Conservation (phyloP, 2,329 filamentous ascomycete genomes). For the Thermothelomyces thermophilus region DNA sequence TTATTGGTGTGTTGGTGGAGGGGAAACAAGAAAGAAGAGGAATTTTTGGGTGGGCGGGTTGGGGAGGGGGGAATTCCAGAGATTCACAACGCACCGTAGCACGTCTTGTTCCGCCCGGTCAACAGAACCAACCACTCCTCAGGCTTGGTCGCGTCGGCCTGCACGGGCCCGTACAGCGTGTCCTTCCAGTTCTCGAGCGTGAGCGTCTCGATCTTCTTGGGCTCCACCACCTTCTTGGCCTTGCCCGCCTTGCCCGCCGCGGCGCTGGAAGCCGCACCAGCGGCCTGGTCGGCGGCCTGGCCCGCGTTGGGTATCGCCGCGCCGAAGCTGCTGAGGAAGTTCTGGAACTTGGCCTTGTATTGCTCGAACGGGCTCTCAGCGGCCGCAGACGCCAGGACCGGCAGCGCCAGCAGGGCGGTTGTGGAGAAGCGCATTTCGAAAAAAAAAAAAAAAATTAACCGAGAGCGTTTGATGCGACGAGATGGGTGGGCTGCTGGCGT, state of each 20-base stretch:
- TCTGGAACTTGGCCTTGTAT: constrained; percentile 58
- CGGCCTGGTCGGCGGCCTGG: constrained; percentile 30
- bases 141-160: constrained; percentile 51
- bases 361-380: constrained; percentile 47
- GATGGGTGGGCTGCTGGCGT: background rate
- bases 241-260: constrained; percentile 35
- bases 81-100: constrained; percentile 48
- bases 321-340: constrained; percentile 55
- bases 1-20: background rate
- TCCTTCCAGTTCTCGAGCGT: constrained; percentile 66
- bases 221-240: constrained; percentile 37
- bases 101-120: constrained; percentile 72
- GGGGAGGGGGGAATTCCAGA: background rate
- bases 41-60: background rate
- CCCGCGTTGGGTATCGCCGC: constrained; percentile 46
- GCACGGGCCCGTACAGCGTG: constrained; percentile 56
- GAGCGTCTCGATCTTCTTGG: constrained; percentile 47
- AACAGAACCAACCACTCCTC: constrained; percentile 73
- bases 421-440: constrained; percentile 51
- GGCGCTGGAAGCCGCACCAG: constrained; percentile 33
- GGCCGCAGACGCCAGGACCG: constrained; percentile 47
- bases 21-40: background rate
- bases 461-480: background rate
- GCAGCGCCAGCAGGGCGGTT: constrained; percentile 46
- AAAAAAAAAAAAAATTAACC: constrained; percentile 20